A percentile compares a stretch with the other conserved stretches of the same genome.
Conservation (phyloP, 73 alveolate genomes). For the Paramecium tetraurelia region DNA sequence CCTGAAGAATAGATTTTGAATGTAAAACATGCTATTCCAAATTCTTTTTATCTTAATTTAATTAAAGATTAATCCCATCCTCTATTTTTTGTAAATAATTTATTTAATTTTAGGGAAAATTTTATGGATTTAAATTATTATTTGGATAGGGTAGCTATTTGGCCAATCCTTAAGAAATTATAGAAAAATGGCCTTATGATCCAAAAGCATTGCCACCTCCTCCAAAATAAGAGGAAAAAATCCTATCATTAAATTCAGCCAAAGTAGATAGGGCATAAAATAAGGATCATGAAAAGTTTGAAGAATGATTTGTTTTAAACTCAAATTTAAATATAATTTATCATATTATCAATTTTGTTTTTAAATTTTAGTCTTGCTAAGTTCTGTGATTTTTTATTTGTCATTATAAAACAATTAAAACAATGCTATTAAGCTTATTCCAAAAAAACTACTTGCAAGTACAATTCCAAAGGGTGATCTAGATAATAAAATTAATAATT, state of each 20-base stretch:
- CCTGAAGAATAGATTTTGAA: background rate
- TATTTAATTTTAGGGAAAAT: slow-evolving; percentile 10
- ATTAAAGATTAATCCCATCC: background rate
- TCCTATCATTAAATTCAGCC: background rate
- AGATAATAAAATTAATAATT: background rate
- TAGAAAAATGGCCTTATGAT: slow-evolving; percentile 29
- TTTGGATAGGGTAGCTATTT: slow-evolving; percentile 19
- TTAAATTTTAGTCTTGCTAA: background rate
- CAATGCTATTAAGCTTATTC: background rate
- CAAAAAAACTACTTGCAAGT: background rate
- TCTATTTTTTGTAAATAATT: background rate
- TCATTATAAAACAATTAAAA: background rate
- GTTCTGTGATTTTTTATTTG: background rate
- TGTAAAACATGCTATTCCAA: background rate
- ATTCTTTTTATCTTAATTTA: background rate
- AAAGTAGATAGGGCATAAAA: background rate
- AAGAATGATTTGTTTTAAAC: background rate
- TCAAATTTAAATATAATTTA: background rate
- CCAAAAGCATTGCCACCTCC: background rate
- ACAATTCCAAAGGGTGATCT: background rate
- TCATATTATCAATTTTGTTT: background rate
- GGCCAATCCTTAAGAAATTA: background rate
- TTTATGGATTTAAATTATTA: background rate
- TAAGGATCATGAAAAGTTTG: background rate
- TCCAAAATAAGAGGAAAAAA: background rate